Evolutionary conservation across 1,284 basidiomycete genomes (phyloP).

Genomic region (Trichosporon asahii): DNA sequence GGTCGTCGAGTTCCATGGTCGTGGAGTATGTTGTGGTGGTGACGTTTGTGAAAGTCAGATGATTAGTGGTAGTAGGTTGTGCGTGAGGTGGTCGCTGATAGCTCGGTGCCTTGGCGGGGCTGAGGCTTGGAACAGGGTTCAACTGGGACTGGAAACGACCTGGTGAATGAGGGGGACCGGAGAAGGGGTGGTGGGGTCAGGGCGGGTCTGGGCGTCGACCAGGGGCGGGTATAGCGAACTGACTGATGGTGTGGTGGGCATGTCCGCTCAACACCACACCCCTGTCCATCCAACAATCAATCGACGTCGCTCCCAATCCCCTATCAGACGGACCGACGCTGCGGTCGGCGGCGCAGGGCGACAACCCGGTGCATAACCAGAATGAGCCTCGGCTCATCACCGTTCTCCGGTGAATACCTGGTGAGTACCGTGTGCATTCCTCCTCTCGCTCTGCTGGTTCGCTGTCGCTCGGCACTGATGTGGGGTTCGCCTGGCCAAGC

Average conservation of each 20-base stretch:
- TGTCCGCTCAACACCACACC: background rate
- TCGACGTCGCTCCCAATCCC: background rate
- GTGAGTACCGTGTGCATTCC: background rate
- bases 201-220: too few relatives aligned
- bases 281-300: background rate
- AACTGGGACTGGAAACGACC: too few relatives aligned
- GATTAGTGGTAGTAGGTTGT: background rate
- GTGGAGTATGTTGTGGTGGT: background rate
- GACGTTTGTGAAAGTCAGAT: background rate
- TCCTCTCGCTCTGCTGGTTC: background rate
- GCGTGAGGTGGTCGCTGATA: background rate
- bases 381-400: background rate
- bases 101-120: background rate
- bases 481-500: background rate
- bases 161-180: too few relatives aligned
- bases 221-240: background rate
- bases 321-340: background rate
- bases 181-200: too few relatives aligned
- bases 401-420: background rate
- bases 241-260: background rate
- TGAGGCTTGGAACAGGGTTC: background rate
- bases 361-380: background rate
- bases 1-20: slow-evolving; percentile 23
- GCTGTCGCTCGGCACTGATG: background rate
- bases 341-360: background rate